Evolutionary conservation across 1,284 basidiomycete genomes (phyloP), one percentile per base, ranked within the genome.

Genomic region (Rhodotorula sp.): DNA sequence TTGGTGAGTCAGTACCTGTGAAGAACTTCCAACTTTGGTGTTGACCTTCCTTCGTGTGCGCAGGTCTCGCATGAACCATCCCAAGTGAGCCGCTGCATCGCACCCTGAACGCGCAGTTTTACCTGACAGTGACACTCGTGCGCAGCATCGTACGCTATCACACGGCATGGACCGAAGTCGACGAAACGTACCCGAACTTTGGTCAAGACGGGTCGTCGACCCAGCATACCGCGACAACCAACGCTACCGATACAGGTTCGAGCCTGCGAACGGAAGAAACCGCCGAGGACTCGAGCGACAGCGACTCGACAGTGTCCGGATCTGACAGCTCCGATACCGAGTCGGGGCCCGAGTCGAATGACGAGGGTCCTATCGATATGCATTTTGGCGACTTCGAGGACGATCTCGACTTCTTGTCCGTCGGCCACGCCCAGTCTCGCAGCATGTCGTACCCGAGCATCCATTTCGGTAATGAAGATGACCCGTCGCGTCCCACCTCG

Each of bases 401-500:
- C 68, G 74, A 76, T 55, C 49, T 70, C 51, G 77, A 78, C 64
- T 77, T 78, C 54, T 58, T 77, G 4, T 73, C 69, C 14, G 64
- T 70, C 62, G 76, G 76, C 24, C 77, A 78, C 46, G 66, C 62
- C 2, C 69, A 65, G n/a, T 75, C 71, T 48, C 67, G 67, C 33
- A 77, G 75, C 63, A 48, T 75, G 1, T 75, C 75, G 7, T 77
- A 76, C 59, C 77, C 77, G 15, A 71, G 67, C 53, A 78, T 78
- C 20, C 77, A 77, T 51, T 78, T 78, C 37, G 76, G 77, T 15
- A 74, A 77, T 66, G 76, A 78, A n/a, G 75, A 74, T 42, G 76
- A 78, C 53, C 58, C 24, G 60, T 59, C 30, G 56, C 63, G 59
- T 44, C 67, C 62, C 6, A 58, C 55, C 29, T 44, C 59, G 15